Conservation (phyloP, 495 filamentous ascomycete genomes). For the Immersiella caudata region DNA sequence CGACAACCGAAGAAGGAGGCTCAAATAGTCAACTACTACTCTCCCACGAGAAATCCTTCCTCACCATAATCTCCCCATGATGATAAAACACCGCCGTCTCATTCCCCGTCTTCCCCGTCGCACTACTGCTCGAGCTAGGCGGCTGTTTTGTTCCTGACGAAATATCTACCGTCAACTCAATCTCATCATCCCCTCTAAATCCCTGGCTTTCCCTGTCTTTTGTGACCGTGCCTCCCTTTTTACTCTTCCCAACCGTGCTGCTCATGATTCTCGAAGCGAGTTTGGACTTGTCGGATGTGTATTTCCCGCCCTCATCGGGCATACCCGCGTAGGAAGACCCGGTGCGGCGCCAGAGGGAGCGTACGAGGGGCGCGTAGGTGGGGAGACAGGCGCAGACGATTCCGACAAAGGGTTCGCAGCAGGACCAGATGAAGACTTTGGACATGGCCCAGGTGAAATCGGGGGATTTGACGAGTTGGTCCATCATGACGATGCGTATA, state of each 20-base stretch:
- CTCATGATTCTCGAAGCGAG: background rate
- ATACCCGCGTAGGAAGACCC: background rate
- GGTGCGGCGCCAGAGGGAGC: slow-evolving; percentile 23
- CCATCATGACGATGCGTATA: slow-evolving; percentile 44
- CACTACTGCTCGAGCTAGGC: slow-evolving; percentile 3
- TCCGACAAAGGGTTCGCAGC: slow-evolving; percentile 46
- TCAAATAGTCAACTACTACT: slow-evolving; percentile 18
- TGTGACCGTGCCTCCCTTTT: background rate
- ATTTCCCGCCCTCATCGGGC: slow-evolving; percentile 4
- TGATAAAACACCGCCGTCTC: background rate
- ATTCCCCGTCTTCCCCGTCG: background rate
- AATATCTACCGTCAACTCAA: slow-evolving; percentile 27
- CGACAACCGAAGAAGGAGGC: background rate
- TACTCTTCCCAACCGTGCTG: background rate
- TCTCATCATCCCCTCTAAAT: slow-evolving; percentile 26
- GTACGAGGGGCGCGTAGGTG: slow-evolving; percentile 43
- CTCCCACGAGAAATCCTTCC: slow-evolving; percentile 26
- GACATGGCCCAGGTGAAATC: slow-evolving; percentile 47
- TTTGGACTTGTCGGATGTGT: slow-evolving; percentile 9
- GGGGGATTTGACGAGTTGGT: slow-evolving; percentile 35
- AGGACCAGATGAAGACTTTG: slow-evolving; percentile 48
- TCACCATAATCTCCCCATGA: slow-evolving; percentile 20
- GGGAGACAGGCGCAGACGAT: slow-evolving; percentile 50
- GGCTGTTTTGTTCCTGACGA: background rate
- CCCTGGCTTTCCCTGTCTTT: background rate